phyloP scores from a whole-genome alignment of 345 rosid species.

The Camelina neglecta region DNA sequence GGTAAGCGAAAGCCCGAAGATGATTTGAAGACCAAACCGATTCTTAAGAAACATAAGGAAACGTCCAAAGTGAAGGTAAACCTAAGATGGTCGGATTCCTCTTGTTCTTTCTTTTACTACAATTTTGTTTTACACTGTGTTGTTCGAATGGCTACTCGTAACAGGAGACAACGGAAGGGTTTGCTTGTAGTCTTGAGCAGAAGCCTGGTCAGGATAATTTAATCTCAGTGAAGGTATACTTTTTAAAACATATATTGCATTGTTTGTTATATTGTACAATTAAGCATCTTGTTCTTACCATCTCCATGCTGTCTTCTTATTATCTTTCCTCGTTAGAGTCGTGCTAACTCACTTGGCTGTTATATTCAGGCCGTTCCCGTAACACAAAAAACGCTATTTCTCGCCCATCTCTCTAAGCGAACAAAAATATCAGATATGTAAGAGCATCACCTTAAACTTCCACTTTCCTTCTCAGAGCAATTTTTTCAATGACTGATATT shows the following conservation, averaged over 20 bases:
- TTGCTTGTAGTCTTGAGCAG: neutral
- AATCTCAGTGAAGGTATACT: neutral
- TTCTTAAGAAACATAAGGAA: neutral
- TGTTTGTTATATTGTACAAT: too few species aligned
- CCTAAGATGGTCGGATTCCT: neutral
- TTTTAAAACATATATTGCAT: too few species aligned
- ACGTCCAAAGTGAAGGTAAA: neutral
- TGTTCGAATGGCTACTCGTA: neutral
- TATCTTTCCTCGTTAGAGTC: too few species aligned
- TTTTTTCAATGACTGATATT: neutral
- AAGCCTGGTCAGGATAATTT: neutral
- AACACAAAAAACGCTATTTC: too few species aligned
- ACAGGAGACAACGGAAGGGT: neutral
- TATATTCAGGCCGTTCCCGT: too few species aligned
- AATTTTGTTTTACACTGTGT: neutral
- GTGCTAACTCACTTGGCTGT: too few species aligned
- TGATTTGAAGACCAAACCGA: neutral
- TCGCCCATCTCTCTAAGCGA: neutral
- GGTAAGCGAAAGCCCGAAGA: neutral
- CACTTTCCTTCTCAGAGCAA: neutral
- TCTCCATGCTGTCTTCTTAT: too few species aligned
- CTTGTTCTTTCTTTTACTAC: neutral
- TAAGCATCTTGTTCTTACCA: too few species aligned
- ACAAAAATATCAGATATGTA: neutral
- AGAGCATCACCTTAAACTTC: neutral